phyloP scores from a whole-genome alignment of 768 basidiomycete species.

The Xerocomus brunneocitrinus region DNA sequence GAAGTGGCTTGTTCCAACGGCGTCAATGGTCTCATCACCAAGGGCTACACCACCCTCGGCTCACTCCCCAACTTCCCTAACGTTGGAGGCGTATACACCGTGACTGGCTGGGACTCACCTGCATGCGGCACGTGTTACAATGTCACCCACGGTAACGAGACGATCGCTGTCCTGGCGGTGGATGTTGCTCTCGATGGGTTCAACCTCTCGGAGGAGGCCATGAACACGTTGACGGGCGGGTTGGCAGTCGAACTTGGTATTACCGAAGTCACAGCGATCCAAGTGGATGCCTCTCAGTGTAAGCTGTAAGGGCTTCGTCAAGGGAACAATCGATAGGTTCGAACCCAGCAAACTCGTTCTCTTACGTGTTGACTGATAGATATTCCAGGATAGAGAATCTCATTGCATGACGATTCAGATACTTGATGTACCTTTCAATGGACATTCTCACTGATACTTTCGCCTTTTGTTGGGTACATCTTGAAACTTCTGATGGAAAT shows the following conservation, averaged over 20 bases:
- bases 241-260: slow-evolving; percentile 46
- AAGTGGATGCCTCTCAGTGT: slow-evolving; percentile 46
- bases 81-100: slow-evolving; percentile 32
- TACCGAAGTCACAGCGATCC: slow-evolving; percentile 39
- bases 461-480: neutral
- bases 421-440: neutral
- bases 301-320: slow-evolving; percentile 25
- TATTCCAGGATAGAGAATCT: neutral
- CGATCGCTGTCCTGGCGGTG: slow-evolving; percentile 25
- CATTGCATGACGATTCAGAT: neutral
- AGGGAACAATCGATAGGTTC: too few relatives aligned
- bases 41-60: slow-evolving; percentile 32
- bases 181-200: slow-evolving; percentile 34
- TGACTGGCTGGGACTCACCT: slow-evolving; percentile 27
- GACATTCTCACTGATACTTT: neutral
- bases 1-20: slow-evolving; percentile 34
- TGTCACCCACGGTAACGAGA: slow-evolving; percentile 21
- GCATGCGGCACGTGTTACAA: slow-evolving; percentile 33
- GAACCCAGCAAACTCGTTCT: neutral
- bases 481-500: neutral
- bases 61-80: slow-evolving; percentile 30
- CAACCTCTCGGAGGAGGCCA: slow-evolving; percentile 48
- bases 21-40: slow-evolving; percentile 25
- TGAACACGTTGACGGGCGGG: slow-evolving; percentile 49
- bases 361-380: neutral